These are phyloP conservation scores for Nyctanthes arbortristis DNA, from an alignment of 257 asterid species.

Conservation along the genomic window DNA sequence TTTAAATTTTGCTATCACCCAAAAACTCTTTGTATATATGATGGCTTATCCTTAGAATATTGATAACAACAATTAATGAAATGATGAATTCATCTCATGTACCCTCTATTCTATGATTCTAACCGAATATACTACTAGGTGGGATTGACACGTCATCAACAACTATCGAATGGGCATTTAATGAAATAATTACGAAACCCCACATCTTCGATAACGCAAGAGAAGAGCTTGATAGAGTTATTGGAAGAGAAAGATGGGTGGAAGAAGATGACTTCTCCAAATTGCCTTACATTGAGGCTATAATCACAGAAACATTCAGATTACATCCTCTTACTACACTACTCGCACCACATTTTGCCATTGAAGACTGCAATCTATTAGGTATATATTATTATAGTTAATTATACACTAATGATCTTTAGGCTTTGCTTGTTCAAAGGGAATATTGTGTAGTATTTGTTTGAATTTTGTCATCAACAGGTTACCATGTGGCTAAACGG, in stretches of 20 bases:
- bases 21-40: too few species aligned
- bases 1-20: too few species aligned
- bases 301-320: conserved; percentile 36
- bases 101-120: too few species aligned
- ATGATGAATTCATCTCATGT: too few species aligned
- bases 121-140: conserved; percentile 24
- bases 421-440: too few species aligned
- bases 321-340: conserved; percentile 31
- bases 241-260: conserved; percentile 34
- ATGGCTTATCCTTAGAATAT: too few species aligned
- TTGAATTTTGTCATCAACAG: neutral
- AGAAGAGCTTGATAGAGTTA: conserved; percentile 29
- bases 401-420: neutral
- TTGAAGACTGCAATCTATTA: conserved; percentile 30
- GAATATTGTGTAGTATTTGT: too few species aligned
- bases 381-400: conserved; percentile 7
- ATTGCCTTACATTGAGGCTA: conserved; percentile 34
- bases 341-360: conserved; percentile 29
- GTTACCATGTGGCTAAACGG: conserved; percentile 32
- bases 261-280: conserved; percentile 30
- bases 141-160: conserved; percentile 32
- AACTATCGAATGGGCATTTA: conserved; percentile 25
- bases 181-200: conserved; percentile 21
- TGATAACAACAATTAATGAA: too few species aligned
- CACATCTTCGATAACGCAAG: conserved; percentile 22